Base-by-base conservation (phyloP, 257 asterid genomes). In the Gardenia jasminoides region DNA sequence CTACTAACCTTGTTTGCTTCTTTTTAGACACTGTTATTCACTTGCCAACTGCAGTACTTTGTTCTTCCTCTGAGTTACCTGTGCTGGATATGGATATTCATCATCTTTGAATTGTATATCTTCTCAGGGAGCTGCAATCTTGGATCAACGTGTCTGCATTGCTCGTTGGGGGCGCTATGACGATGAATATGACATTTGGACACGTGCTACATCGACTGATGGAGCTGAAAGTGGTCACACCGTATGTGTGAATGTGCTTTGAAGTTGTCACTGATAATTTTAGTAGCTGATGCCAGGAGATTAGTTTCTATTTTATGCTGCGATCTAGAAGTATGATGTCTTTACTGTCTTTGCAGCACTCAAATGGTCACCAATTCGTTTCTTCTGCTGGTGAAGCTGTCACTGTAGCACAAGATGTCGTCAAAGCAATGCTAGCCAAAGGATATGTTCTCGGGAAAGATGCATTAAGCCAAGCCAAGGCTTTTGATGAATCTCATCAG, bases 371-470 rank as follows among this genome's bases (percentile, higher is more conserved):
- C 36, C 82, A 75, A 1, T 84, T 79, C 56, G 88, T 86, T 80
- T 88, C 93, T 70, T 87, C 99, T 74, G 94, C 97, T n/a, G 97
- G 97, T 39, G 98, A 91, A 88, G 97, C 97, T 24, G 89, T 90
- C 28, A 89, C 97, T 0, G 22, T 94, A 78, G 89, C 98, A 50
- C 99, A 94, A 85, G 97, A 93, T 47, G 94, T 92, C 47, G 97
- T 91, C 65, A 93, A 90, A 87, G 86, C 94, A 62, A 93, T 93
- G 98, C 85, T 82, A 50, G 80, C 94, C 56, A 92, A 86, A 83
- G 99, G 99, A 47, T 95, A 88, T 70, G 80, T 92, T 30, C 87
- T 95, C 20, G 99, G 98, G 65, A 92, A 88, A 87, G 99, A 89
- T 24, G 98, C 99, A 66, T 43, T 96, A 31, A 83, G 90, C 80